phyloP scores from a whole-genome alignment of 202 grass and related monocot species.

The Hordeum pubiflorum region DNA sequence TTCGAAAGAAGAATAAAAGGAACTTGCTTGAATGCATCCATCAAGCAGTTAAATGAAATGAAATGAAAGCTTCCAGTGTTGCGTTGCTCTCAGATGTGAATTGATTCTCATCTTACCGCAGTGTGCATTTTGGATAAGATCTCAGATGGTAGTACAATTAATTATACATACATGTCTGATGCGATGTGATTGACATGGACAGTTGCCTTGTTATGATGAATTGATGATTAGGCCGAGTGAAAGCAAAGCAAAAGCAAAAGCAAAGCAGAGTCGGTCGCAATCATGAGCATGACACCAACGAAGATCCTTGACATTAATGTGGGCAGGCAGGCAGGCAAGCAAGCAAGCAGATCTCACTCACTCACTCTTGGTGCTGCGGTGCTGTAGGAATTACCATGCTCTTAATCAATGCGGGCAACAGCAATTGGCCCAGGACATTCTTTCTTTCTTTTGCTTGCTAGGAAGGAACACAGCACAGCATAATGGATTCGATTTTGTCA shows the following conservation, averaged over 20 bases:
- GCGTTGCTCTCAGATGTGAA: not conserved
- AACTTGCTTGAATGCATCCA: not conserved
- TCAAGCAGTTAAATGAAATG: not conserved
- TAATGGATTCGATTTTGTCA: not conserved
- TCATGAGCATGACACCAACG: not conserved
- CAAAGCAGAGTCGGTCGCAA: not conserved
- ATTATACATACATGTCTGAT: too few relatives aligned
- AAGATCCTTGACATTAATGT: not conserved
- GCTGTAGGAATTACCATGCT: too few relatives aligned
- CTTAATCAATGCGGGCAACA: too few relatives aligned
- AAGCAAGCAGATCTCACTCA: not conserved
- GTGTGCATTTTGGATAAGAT: not conserved
- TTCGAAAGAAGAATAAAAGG: not conserved
- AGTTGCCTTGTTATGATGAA: not conserved
- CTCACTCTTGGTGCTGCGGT: not conserved
- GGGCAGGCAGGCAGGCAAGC: too few relatives aligned
- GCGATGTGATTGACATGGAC: not conserved
- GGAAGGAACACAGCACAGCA: not conserved
- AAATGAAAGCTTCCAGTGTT: not conserved
- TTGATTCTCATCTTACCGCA: not conserved
- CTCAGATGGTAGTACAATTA: not conserved
- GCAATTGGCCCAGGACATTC: not conserved
- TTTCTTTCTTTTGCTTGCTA: not conserved
- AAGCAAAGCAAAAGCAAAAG: not conserved
- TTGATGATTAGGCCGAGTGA: not conserved